phyloP scores from a whole-genome alignment of 768 basidiomycete species.

The Naematelia aurantialba region DNA sequence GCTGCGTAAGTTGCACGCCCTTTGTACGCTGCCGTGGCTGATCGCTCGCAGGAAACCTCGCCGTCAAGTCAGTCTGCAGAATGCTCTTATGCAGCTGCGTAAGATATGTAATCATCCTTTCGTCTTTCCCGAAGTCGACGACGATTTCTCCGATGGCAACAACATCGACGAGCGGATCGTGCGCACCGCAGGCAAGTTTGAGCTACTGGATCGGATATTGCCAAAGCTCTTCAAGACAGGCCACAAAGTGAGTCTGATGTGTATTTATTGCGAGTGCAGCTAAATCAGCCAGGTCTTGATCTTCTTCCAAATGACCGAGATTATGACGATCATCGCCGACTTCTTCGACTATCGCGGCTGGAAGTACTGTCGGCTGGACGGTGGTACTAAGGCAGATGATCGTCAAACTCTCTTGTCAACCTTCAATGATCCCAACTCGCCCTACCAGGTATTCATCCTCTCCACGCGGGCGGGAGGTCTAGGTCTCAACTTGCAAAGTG shows the following conservation, averaged over 20 bases:
- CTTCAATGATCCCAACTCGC: slow-evolving; percentile 86
- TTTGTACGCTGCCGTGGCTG: background rate
- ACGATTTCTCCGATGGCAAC: slow-evolving; percentile 80
- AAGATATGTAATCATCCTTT: slow-evolving; percentile 99
- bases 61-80: slow-evolving; percentile 54
- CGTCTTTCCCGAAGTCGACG: slow-evolving; percentile 91
- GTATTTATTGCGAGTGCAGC: slow-evolving; percentile 49
- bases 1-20: slow-evolving; percentile 31
- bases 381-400: slow-evolving; percentile 92
- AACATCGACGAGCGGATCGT: slow-evolving; percentile 79
- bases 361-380: slow-evolving; percentile 89
- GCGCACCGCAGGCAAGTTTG: slow-evolving; percentile 87
- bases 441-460: slow-evolving; percentile 85
- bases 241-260: slow-evolving; percentile 64
- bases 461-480: slow-evolving; percentile 91
- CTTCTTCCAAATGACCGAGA: slow-evolving; percentile 99
- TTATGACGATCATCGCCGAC: slow-evolving; percentile 98
- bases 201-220: slow-evolving; percentile 80
- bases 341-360: slow-evolving; percentile 81
- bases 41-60: slow-evolving; percentile 20
- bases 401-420: slow-evolving; percentile 77
- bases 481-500: slow-evolving; percentile 90
- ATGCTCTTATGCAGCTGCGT: slow-evolving; percentile 94
- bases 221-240: slow-evolving; percentile 91
- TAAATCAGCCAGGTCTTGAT: slow-evolving; percentile 69